phyloP scores from a whole-genome alignment of 495 filamentous ascomycete genomes.

The Astrothelium macrocarpum region DNA sequence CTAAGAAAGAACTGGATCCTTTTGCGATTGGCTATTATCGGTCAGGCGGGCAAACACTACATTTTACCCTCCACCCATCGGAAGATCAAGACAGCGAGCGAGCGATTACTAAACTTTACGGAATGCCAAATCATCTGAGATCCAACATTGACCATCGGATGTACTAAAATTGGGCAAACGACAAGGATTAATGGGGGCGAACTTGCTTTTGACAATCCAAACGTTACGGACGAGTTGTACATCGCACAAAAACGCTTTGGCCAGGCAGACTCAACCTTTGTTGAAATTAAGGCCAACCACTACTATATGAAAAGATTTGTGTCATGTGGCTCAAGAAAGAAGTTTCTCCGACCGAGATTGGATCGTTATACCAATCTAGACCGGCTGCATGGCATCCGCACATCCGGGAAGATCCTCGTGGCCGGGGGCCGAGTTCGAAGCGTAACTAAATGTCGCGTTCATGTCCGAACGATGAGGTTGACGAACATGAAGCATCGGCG shows the following conservation, averaged over 20 bases:
- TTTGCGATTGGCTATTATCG: too few relatives aligned
- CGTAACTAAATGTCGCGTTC: too few relatives aligned
- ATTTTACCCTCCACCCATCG: not conserved
- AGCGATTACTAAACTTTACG: not conserved
- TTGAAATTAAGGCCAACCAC: too few relatives aligned
- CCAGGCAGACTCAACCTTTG: not conserved
- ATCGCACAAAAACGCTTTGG: too few relatives aligned
- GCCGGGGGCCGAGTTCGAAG: not conserved
- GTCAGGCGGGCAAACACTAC: too few relatives aligned
- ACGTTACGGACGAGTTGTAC: not conserved
- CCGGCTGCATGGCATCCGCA: not conserved
- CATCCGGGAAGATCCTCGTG: not conserved
- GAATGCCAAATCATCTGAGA: not conserved
- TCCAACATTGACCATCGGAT: not conserved
- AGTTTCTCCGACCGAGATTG: not conserved
- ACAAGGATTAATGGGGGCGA: not conserved
- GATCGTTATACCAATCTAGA: not conserved
- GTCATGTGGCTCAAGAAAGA: not conserved
- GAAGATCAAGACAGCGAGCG: not conserved
- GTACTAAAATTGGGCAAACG: not conserved
- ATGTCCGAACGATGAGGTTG: too few relatives aligned
- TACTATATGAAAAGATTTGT: too few relatives aligned
- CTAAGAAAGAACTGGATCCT: too few relatives aligned
- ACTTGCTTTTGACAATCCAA: not conserved
- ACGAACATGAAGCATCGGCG: too few relatives aligned